Evolutionary conservation across 2,329 filamentous ascomycete genomes (phyloP), one percentile per base, ranked within the genome.

Genomic region (Incumbomyces lentus): DNA sequence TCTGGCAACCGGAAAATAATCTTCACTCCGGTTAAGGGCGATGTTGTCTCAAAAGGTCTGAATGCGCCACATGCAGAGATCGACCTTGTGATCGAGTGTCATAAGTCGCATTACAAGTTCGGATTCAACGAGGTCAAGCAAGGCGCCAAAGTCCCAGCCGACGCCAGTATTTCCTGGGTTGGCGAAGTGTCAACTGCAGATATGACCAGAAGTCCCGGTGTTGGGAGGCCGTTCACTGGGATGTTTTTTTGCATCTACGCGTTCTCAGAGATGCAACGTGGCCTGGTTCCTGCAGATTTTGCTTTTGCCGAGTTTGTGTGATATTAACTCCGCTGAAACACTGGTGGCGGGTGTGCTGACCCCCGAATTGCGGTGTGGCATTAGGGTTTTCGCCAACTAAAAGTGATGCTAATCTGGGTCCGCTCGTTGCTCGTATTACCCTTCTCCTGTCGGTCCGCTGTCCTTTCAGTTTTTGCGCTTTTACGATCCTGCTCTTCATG

Each of bases 211-310:
- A 52, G 60, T 30, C 64, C 68, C 2, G 61, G 61, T 0, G 56
- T 69, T 8, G 68, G 68, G 0, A 61, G 61, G 14, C 56, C 63
- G 1, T 72, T 70, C 30, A 69, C 68, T 1, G 68, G 68, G 0
- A 65, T 67, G 58, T 69, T 71, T 67, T 53, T 71, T 40, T 68
- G 69, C 0, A n/a, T 72, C 11, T 72, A 71, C 54, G 59, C 65
- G 1, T 68, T 66, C 52, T 68, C 66, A 3, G 62, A 68, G 34
- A 53, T 63, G 14, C 62, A 71, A 44, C 57, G 60, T 14, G 68
- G 64, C 31, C 54, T 68, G 6, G 55, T 52, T 2, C 67, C 68
- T 1, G 68, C 68, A 1, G 66, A 70, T 42, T 71, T 71, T 51
- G 52, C 51, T 13, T 64, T 62, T 54, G 64, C 58, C 2, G 50